Evolutionary conservation across 2,329 filamentous ascomycete species (phyloP).

Genomic region (Ceratocystis diversiconidia): DNA sequence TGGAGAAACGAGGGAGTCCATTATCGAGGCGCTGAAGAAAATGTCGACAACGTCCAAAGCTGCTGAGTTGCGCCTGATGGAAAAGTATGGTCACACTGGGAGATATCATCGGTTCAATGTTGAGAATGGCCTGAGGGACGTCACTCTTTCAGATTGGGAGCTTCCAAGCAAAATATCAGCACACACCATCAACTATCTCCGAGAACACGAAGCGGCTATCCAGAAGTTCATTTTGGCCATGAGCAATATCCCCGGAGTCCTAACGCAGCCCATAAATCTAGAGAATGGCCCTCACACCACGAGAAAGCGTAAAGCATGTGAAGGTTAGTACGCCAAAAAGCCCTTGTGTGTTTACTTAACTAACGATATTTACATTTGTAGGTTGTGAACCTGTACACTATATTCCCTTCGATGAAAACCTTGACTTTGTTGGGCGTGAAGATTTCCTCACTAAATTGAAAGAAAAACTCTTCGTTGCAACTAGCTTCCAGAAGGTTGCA

Average conservation of each 20-base stretch:
- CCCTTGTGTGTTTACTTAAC: neutral
- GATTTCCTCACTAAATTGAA: neutral
- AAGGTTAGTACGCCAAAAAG: neutral
- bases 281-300: too few species aligned
- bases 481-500: neutral
- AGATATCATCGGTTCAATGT: constrained; percentile 24
- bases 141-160: constrained; percentile 22
- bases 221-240: neutral
- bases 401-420: neutral
- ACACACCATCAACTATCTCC: too few species aligned
- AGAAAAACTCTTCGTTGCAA: neutral
- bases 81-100: constrained; percentile 18
- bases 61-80: neutral
- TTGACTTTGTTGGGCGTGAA: neutral
- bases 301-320: neutral
- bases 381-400: neutral
- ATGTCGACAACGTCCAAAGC: neutral
- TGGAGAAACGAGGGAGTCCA: constrained; percentile 8
- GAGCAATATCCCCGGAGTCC: too few species aligned
- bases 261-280: too few species aligned
- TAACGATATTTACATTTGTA: neutral
- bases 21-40: neutral
- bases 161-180: constrained; percentile 20
- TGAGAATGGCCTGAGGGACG: constrained; percentile 22
- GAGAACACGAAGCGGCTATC: constrained; percentile 6